A percentile compares a stretch with the other conserved stretches of the same genome.
These are phyloP conservation scores for Bryum argenteum DNA, from an alignment of 225 moss, liverwort and hornwort species.

Conservation along the genomic window DNA sequence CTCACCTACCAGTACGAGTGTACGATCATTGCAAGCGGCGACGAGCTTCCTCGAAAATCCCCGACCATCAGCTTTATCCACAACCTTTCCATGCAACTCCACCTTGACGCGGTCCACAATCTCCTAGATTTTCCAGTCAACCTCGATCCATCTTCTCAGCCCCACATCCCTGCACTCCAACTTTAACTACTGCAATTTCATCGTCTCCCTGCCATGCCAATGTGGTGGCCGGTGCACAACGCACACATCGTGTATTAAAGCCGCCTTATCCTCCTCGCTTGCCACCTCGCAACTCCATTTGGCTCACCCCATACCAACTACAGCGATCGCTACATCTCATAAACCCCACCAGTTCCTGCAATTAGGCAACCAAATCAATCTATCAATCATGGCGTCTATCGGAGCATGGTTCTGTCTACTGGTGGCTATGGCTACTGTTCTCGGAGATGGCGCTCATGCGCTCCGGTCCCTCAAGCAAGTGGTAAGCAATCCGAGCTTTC, in stretches of 20 bases:
- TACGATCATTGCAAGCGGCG: not conserved
- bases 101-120: too few species aligned
- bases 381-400: constrained; percentile 24
- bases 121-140: too few species aligned
- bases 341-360: not conserved
- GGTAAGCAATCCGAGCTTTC: constrained; percentile 13
- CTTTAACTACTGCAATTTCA: not conserved
- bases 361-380: too few species aligned
- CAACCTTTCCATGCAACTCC: too few species aligned
- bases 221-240: not conserved
- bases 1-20: not conserved
- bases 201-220: not conserved
- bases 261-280: not conserved
- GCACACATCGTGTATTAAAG: not conserved
- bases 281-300: constrained; percentile 16
- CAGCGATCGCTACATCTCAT: not conserved
- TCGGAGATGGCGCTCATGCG: constrained; percentile 27
- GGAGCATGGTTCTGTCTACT: constrained; percentile 12
- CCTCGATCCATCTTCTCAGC: too few species aligned
- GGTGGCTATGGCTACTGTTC: constrained; percentile 21
- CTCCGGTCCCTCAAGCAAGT: constrained; percentile 23
- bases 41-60: too few species aligned
- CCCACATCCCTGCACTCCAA: not conserved
- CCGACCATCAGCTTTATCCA: too few species aligned
- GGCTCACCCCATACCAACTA: not conserved